phyloP scores from a whole-genome alignment of 345 rosid species.

The Syzygium oleosum region DNA sequence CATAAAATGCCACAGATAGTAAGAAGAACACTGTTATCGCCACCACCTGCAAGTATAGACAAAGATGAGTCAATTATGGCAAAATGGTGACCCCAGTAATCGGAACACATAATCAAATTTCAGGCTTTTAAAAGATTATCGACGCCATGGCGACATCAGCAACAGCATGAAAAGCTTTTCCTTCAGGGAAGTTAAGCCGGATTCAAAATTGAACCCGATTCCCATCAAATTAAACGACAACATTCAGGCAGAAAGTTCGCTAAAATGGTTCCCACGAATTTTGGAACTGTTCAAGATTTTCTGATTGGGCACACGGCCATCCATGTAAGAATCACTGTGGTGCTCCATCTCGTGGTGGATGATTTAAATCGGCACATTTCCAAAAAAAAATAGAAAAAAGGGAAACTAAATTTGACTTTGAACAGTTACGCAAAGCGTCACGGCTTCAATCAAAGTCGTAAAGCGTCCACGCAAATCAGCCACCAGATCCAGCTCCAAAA shows the following conservation, averaged over 20 bases:
- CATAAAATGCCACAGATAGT: constrained; percentile 70
- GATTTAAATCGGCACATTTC: background rate
- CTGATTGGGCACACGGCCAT: background rate
- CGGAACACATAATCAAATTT: background rate
- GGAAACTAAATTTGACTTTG: background rate
- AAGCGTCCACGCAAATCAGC: background rate
- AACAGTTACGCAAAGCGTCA: background rate
- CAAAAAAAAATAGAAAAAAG: background rate
- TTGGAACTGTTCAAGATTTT: background rate
- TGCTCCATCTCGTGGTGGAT: background rate
- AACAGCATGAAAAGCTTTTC: background rate
- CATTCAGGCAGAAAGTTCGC: background rate
- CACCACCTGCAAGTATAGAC: constrained; percentile 43
- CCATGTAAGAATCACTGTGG: background rate
- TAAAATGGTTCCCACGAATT: background rate
- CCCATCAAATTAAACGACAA: background rate
- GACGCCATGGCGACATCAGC: background rate
- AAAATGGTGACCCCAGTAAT: background rate
- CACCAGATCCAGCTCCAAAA: background rate
- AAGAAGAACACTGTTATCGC: constrained; percentile 81
- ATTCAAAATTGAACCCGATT: background rate
- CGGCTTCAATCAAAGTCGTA: background rate
- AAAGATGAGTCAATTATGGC: background rate
- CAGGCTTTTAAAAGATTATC: background rate
- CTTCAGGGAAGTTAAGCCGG: background rate